These are phyloP conservation scores for Colletotrichum australisinense DNA, from an alignment of 2,329 filamentous ascomycete species.

Conservation along the genomic window DNA sequence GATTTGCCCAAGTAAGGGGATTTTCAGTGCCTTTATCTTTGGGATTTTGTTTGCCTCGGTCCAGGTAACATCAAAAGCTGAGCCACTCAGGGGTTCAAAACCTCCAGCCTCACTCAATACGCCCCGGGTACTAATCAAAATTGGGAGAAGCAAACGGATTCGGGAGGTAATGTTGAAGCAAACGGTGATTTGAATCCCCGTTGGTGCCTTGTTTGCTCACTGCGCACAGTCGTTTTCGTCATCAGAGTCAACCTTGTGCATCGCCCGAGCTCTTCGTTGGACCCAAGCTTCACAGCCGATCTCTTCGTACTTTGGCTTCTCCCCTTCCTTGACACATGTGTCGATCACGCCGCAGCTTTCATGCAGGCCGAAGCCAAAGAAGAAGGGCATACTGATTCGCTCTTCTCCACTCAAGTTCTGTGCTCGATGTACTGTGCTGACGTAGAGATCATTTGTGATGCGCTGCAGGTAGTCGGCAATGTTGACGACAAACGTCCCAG, in stretches of 20 bases:
- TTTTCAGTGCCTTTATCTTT: background rate
- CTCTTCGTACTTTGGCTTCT: conserved; percentile 50
- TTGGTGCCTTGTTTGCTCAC: background rate
- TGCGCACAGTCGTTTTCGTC: conserved; percentile 2
- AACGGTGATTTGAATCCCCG: background rate
- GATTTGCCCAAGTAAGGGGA: background rate
- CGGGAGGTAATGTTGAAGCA: background rate
- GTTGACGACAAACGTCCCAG: conserved; percentile 61
- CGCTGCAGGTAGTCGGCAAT: conserved; percentile 63
- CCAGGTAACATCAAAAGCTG: background rate
- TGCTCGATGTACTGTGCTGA: conserved; percentile 61
- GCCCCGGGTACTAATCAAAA: background rate
- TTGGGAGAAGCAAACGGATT: background rate
- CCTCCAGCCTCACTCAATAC: background rate
- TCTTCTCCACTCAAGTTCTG: conserved; percentile 53
- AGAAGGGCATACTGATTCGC: conserved; percentile 58
- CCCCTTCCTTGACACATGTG: conserved; percentile 48
- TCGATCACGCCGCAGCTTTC: conserved; percentile 55
- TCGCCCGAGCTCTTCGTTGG: conserved; percentile 45
- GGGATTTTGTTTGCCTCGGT: background rate
- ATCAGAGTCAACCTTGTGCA: conserved; percentile 42
- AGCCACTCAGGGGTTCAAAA: background rate
- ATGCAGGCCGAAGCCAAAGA: conserved; percentile 55
- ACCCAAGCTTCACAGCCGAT: conserved; percentile 54
- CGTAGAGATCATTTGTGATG: conserved; percentile 61